Conservation (phyloP, 352 stramenopile species). For the Globisporangium irregulare region DNA sequence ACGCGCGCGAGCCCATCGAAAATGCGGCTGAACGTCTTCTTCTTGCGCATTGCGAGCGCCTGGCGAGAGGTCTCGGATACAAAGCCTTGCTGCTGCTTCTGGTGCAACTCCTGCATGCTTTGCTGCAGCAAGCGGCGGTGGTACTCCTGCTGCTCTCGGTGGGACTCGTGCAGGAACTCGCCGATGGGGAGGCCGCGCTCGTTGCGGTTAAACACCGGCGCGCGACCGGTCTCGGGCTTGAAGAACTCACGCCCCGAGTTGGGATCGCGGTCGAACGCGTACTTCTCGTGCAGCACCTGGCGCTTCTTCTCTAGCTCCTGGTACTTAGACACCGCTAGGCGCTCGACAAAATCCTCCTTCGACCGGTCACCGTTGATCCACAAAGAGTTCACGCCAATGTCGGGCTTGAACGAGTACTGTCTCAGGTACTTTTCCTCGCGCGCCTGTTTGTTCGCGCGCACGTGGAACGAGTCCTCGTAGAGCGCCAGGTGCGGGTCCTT, state of each 20-base stretch:
- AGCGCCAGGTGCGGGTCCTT: slow-evolving; percentile 60
- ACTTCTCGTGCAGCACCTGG: slow-evolving; percentile 54
- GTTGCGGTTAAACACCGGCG: slow-evolving; percentile 66
- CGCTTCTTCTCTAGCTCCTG: slow-evolving; percentile 64
- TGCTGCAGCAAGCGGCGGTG: slow-evolving; percentile 45
- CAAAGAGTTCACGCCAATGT: slow-evolving; percentile 73
- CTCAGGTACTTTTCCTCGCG: slow-evolving; percentile 52
- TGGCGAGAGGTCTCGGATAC: slow-evolving; percentile 56
- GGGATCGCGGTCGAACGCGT: slow-evolving; percentile 57
- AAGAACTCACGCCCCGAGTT: slow-evolving; percentile 62
- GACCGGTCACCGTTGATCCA: slow-evolving; percentile 41
- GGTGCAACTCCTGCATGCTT: slow-evolving; percentile 38
- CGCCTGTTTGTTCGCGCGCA: slow-evolving; percentile 35
- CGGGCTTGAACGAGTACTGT: slow-evolving; percentile 74
- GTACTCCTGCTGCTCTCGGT: slow-evolving; percentile 62
- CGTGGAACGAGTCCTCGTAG: slow-evolving; percentile 70
- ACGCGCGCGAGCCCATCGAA: slow-evolving; percentile 38
- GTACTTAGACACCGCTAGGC: slow-evolving; percentile 66
- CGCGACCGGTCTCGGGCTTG: slow-evolving; percentile 61
- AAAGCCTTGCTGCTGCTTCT: slow-evolving; percentile 48
- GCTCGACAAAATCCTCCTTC: slow-evolving; percentile 57
- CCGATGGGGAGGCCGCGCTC: slow-evolving; percentile 68
- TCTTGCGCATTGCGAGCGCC: slow-evolving; percentile 53
- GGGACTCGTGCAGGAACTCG: slow-evolving; percentile 67
- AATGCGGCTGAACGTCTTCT: slow-evolving; percentile 53